phyloP scores from a whole-genome alignment of 306 rosid species.

The Quercus cerris region DNA sequence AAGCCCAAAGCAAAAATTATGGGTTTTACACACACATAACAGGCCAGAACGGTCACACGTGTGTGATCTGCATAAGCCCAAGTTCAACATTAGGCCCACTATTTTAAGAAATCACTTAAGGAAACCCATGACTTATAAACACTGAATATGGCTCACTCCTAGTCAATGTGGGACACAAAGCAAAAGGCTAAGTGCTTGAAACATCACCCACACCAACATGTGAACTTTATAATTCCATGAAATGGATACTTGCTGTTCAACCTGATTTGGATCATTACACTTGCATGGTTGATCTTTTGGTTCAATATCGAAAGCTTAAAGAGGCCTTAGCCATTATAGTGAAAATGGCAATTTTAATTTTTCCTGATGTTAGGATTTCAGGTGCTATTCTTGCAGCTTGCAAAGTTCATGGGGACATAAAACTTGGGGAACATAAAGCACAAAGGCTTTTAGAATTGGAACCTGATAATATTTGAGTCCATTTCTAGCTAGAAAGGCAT shows the following conservation, averaged over 20 bases:
- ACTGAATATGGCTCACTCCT: too few relatives aligned
- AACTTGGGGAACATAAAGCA: conserved; percentile 45
- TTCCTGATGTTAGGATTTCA: conserved; percentile 55
- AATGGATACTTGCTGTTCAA: conserved; percentile 42
- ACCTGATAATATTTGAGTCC: conserved; percentile 32
- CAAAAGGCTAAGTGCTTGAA: too few relatives aligned
- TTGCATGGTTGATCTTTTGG: conserved; percentile 57
- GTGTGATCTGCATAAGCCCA: too few relatives aligned
- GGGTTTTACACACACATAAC: too few relatives aligned
- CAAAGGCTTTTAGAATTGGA: conserved; percentile 52
- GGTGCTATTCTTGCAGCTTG: conserved; percentile 61
- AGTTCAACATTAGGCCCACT: too few relatives aligned
- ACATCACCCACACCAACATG: too few relatives aligned
- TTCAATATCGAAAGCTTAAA: conserved; percentile 41
- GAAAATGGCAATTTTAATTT: conserved; percentile 28
- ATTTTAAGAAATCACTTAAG: too few relatives aligned
- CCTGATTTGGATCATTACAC: conserved; percentile 58
- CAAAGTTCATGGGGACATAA: conserved; percentile 37
- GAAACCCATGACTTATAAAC: too few relatives aligned
- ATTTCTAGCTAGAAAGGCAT: conserved; percentile 13
- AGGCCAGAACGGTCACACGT: fast-evolving
- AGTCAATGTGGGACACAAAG: too few relatives aligned
- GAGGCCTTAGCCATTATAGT: conserved; percentile 45
- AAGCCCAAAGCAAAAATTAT: too few relatives aligned
- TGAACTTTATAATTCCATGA: conserved; percentile 42